Evolutionary conservation across 2,329 filamentous ascomycete species (phyloP), one percentile per base, ranked within the genome.

Genomic region (Cryphonectria nitschkei): DNA sequence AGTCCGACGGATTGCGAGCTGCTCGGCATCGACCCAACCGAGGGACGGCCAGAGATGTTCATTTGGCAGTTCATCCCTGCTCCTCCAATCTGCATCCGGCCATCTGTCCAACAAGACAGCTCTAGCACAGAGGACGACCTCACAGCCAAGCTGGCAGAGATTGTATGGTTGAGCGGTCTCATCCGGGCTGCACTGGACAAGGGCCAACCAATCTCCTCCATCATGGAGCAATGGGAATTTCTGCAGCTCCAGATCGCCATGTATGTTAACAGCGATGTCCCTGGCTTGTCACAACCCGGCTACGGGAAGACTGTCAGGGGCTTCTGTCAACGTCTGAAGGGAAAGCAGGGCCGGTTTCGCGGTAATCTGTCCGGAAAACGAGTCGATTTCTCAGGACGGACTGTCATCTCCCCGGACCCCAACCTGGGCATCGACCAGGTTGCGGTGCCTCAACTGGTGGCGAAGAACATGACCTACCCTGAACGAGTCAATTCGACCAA

Each of bases 201-300:
- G 75, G 95, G 95, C 13, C 93, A 95, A 19, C 90, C 94, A 0
- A 87, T 99, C 2, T 89, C 92, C 74, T 97, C 93, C 0, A 93
- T 98, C 70, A 97, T 98, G 90, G 96, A 99, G 79, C 94, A 97
- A 76, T 99, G 96, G 96, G 96, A 99, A 78, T 98, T 95, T 77
- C 84, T 99, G 72, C 95, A 98, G 78, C 87, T 97, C 11, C 95
- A 98, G 77, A 93, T 98, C 72, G 96, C 95, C 72, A 94, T 98
- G 87, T 98, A 99, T 79, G 95, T 99, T 80, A 98, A 99, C 83
- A 97, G 95, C 74, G 95, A 98, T 76, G 91, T 97, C 2, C 96
- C 96, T 0, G 95, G 95, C 39, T 87, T 99, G n/a, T 91, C 95
- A 76, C 94, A 97, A 76, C 91, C 91, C 16, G 93, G 94, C 11